Conservation (phyloP, 306 rosid species). For the Styphnolobium japonicum region DNA sequence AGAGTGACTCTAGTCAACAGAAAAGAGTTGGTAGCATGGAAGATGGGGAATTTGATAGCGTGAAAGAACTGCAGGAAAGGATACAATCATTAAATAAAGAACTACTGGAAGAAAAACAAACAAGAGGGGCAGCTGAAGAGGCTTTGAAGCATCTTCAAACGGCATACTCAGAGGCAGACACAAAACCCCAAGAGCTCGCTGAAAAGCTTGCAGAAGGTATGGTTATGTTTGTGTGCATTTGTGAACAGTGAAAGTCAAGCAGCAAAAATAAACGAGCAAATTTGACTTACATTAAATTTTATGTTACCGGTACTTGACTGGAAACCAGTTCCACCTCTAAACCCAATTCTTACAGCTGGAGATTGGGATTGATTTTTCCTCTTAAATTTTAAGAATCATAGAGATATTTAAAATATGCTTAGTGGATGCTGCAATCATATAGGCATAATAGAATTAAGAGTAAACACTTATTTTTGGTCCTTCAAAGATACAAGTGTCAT, state of each 20-base stretch:
- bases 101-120: constrained; percentile 75
- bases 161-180: constrained; percentile 72
- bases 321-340: neutral
- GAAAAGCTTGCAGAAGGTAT: constrained; percentile 79
- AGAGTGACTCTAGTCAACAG: constrained; percentile 31
- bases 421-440: neutral
- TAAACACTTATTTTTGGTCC: no score
- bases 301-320: constrained; percentile 7
- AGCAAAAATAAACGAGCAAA: neutral
- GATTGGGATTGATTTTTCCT: constrained; percentile 23
- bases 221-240: constrained; percentile 26
- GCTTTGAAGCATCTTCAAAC: constrained; percentile 83
- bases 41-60: constrained; percentile 39
- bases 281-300: constrained; percentile 5
- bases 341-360: constrained; percentile 14
- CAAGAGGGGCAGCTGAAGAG: constrained; percentile 81
- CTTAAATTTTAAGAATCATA: neutral
- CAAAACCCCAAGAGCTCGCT: constrained; percentile 72
- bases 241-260: constrained; percentile 4
- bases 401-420: neutral
- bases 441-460: neutral
- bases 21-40: constrained; percentile 30
- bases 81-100: constrained; percentile 57
- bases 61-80: constrained; percentile 53
- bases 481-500: no score